A percentile compares a stretch with the other conserved stretches of the same genome.
These are phyloP conservation scores for Claviceps digitariae DNA, from an alignment of 2,329 filamentous ascomycete genomes.

Conservation along the genomic window DNA sequence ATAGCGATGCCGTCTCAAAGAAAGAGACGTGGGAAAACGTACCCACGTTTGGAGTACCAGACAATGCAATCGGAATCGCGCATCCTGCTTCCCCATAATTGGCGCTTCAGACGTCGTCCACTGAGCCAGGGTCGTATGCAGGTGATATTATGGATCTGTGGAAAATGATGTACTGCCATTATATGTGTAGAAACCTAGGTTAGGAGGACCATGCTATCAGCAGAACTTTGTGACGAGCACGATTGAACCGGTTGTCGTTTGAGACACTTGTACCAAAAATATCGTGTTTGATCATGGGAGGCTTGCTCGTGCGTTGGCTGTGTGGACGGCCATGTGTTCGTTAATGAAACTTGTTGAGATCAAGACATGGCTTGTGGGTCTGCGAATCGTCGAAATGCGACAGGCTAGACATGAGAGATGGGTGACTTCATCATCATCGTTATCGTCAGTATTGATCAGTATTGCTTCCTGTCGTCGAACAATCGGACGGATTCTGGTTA, in stretches of 20 bases:
- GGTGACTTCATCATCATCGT: not conserved
- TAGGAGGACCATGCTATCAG: too few species aligned
- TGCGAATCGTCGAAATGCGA: not conserved
- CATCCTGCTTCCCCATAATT: not conserved
- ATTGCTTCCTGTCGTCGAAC: not conserved
- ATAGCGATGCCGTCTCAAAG: not conserved
- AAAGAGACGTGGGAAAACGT: not conserved
- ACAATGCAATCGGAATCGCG: not conserved
- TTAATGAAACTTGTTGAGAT: constrained; percentile 21
- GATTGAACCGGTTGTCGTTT: not conserved
- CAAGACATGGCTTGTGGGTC: constrained; percentile 17
- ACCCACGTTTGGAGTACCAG: not conserved
- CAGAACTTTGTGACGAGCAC: not conserved
- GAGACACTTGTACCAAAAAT: constrained; percentile 11
- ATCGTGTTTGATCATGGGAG: constrained; percentile 5
- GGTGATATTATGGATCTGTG: too few species aligned
- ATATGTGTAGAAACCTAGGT: not conserved
- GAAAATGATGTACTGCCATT: too few species aligned
- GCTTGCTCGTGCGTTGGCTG: constrained; percentile 7
- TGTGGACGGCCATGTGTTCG: constrained; percentile 24
- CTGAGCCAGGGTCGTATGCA: not conserved
- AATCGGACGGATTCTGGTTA: not conserved
- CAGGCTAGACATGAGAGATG: not conserved
- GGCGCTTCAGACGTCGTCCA: not conserved
- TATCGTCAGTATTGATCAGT: not conserved